Conservation (phyloP, 1,284 basidiomycete species). For the Ceratobasidium theobromae region DNA sequence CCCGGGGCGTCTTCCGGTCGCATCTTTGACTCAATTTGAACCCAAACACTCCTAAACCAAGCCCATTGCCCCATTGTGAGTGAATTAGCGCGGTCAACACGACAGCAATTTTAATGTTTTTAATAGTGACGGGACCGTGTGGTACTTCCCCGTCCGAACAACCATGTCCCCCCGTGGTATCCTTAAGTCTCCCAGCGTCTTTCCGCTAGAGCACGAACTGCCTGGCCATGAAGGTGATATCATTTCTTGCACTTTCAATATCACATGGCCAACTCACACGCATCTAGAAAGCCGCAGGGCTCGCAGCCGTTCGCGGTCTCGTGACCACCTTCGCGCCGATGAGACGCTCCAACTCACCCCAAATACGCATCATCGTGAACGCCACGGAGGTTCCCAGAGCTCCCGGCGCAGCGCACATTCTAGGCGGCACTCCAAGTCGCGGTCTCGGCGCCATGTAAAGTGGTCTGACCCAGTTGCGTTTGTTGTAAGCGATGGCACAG, state of each 20-base stretch:
- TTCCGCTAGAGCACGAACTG: conserved; percentile 5
- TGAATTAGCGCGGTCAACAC: background rate
- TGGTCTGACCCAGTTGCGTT: conserved; percentile 23
- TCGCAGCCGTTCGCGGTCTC: conserved; percentile 21
- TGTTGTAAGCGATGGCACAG: conserved; percentile 22
- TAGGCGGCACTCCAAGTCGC: conserved; percentile 3
- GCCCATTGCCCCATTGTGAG: background rate
- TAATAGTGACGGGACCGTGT: too few species aligned
- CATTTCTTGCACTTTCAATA: background rate
- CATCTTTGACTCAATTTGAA: conserved; percentile 6
- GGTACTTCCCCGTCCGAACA: too few species aligned
- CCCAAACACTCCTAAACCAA: conserved; percentile 3
- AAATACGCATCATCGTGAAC: background rate
- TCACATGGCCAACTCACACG: conserved; percentile 1
- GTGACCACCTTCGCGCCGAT: conserved; percentile 27
- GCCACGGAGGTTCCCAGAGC: background rate
- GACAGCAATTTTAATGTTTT: too few species aligned
- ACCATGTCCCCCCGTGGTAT: conserved; percentile 23
- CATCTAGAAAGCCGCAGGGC: conserved; percentile 1
- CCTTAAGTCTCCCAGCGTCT: conserved; percentile 13
- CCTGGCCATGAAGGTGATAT: conserved; percentile 5
- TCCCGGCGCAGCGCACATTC: background rate
- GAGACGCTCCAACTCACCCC: conserved; percentile 11
- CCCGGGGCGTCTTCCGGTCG: conserved; percentile 7
- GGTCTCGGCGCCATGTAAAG: conserved; percentile 10